These are phyloP conservation scores for Chaetomiaceae sp. DNA, from an alignment of 2,329 filamentous ascomycete species.

Conservation along the genomic window DNA sequence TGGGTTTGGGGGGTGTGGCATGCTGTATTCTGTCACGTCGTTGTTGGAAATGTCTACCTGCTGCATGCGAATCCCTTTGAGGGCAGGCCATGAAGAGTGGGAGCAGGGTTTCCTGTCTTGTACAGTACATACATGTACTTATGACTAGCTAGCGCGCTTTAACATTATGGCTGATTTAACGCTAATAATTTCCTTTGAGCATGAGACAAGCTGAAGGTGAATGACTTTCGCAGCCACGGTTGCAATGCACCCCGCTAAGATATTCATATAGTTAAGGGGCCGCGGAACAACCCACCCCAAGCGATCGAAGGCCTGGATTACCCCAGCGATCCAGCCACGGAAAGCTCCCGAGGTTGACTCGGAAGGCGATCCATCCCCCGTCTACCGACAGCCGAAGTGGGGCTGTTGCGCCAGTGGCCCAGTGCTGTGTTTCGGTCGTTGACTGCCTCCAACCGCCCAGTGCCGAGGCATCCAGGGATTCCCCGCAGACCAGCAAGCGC, in stretches of 20 bases:
- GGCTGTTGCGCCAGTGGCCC: background rate
- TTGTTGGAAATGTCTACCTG: background rate
- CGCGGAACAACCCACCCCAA: background rate
- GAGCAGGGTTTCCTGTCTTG: no score
- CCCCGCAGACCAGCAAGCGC: conserved; percentile 8
- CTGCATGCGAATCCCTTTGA: background rate
- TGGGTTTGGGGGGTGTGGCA: background rate
- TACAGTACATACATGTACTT: no score
- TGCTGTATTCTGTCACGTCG: background rate
- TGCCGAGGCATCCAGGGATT: conserved; percentile 14
- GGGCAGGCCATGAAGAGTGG: background rate
- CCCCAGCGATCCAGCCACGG: background rate
- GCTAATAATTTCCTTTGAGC: no score
- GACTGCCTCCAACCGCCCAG: no score
- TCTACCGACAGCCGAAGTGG: conserved; percentile 12
- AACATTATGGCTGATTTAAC: no score
- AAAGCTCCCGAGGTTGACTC: conserved; percentile 3
- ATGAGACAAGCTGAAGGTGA: no score
- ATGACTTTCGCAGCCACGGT: no score
- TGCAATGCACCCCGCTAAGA: no score
- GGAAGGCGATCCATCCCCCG: background rate
- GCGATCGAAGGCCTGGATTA: background rate
- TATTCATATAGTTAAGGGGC: no score
- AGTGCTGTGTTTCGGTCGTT: background rate
- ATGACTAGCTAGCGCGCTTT: no score